phyloP scores from a whole-genome alignment of 768 basidiomycete genomes.

The Fomitopsis pulvina region DNA sequence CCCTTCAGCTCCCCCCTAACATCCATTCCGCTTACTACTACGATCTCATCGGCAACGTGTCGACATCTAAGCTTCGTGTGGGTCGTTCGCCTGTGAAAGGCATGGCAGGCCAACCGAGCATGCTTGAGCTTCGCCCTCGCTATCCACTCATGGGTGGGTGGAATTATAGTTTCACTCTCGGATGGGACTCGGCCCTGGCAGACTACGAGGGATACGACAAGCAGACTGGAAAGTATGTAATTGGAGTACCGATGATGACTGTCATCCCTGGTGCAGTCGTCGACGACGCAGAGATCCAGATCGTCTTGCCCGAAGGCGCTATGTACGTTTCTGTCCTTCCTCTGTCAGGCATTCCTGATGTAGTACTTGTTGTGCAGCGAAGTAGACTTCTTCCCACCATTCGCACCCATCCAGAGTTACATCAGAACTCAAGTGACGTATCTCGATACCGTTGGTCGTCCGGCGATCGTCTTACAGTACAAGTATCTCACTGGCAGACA shows the following conservation, averaged over 20 bases:
- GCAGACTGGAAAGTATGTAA: conserved; percentile 56
- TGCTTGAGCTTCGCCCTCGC: conserved; percentile 80
- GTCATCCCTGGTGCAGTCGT: conserved; percentile 74
- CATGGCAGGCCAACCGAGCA: conserved; percentile 46
- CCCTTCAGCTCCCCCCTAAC: conserved; percentile 77
- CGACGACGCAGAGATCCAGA: conserved; percentile 67
- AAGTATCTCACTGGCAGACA: conserved; percentile 74
- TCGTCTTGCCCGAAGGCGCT: conserved; percentile 93
- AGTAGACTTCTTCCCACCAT: conserved; percentile 70
- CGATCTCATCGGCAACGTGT: conserved; percentile 93
- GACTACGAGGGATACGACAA: conserved; percentile 64
- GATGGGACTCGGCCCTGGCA: conserved; percentile 85
- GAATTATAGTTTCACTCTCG: conserved; percentile 94
- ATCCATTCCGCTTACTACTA: conserved; percentile 83
- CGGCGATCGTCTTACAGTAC: conserved; percentile 69
- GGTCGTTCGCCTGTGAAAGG: conserved; percentile 28
- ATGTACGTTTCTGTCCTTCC: conserved; percentile 47
- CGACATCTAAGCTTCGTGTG: conserved; percentile 79
- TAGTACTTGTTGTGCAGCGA: conserved; percentile 44
- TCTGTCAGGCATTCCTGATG: neutral
- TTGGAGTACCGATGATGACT: conserved; percentile 84
- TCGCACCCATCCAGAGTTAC: conserved; percentile 57
- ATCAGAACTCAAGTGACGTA: conserved; percentile 76
- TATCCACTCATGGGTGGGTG: conserved; percentile 95
- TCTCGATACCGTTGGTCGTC: conserved; percentile 88